phyloP scores from a whole-genome alignment of 345 rosid genomes.

The Eucalyptus pumila region DNA sequence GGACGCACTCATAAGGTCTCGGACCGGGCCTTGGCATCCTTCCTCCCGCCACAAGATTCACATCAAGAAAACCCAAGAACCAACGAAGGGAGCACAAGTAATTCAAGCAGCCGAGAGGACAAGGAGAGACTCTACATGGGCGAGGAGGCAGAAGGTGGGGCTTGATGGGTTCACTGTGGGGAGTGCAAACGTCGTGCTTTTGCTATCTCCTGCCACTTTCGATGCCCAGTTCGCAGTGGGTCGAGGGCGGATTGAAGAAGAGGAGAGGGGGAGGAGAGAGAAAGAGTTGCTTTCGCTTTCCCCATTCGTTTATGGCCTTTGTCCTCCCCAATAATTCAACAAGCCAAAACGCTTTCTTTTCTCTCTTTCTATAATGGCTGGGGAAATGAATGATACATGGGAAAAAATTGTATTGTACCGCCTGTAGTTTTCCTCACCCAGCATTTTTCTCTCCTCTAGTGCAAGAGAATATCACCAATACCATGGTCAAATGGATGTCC shows the following conservation, averaged over 20 bases:
- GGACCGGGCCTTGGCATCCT: constrained; percentile 97
- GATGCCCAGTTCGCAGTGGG: constrained; percentile 19
- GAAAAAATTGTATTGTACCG: not conserved
- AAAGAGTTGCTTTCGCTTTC: constrained; percentile 11
- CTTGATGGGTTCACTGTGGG: constrained; percentile 8
- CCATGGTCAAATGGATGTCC: not conserved
- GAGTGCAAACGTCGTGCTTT: constrained; percentile 5
- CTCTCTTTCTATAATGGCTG: not conserved
- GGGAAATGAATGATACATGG: not conserved
- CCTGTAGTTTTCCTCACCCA: not conserved
- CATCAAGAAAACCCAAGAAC: not conserved
- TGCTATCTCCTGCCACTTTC: constrained; percentile 3
- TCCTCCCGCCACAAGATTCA: not conserved
- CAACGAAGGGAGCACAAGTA: not conserved
- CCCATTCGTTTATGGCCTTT: not conserved
- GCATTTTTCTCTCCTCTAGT: not conserved
- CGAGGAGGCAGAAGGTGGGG: not conserved
- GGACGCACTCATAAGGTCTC: constrained; percentile 90
- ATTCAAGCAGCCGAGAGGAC: not conserved
- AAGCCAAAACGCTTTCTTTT: not conserved
- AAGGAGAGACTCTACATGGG: not conserved
- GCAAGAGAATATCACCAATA: not conserved
- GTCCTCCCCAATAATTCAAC: constrained; percentile 12
- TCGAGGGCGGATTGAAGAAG: not conserved
- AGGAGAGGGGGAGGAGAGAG: not conserved